A percentile compares a stretch with the other conserved stretches of the same genome.
Evolutionary conservation across 2,329 filamentous ascomycete genomes (phyloP).

Genomic region (Periconia macrospinosa): DNA sequence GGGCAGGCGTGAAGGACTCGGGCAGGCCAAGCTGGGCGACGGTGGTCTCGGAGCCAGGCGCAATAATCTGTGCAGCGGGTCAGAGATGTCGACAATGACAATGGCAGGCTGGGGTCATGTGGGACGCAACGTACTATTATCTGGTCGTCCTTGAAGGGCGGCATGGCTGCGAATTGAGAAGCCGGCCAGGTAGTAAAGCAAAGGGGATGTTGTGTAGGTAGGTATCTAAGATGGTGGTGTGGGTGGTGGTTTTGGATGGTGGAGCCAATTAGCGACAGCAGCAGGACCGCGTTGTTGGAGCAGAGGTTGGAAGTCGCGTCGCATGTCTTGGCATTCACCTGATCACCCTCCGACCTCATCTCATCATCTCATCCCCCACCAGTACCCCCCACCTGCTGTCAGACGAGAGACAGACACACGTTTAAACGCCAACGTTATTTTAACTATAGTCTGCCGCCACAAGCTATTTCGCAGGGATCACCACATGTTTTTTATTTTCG

Average conservation of each 20-base stretch:
- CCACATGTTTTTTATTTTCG: no score
- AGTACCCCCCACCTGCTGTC: not conserved
- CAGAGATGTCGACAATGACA: not conserved
- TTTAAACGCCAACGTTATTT: no score
- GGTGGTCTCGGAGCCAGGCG: slow-evolving; percentile 84
- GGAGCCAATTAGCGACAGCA: slow-evolving; percentile 5
- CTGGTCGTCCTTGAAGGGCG: slow-evolving; percentile 50
- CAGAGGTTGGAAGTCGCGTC: slow-evolving; percentile 1
- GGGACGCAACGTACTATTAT: slow-evolving; percentile 42
- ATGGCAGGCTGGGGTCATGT: no score
- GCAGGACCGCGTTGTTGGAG: slow-evolving; percentile 5
- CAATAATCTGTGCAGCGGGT: slow-evolving; percentile 59
- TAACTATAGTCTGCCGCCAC: no score
- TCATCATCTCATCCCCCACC: slow-evolving; percentile 1
- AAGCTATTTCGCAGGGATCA: no score
- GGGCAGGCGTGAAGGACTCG: slow-evolving; percentile 89
- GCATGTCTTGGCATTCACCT: not conserved
- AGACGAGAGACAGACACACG: no score
- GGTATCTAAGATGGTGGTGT: not conserved
- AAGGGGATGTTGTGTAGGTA: not conserved
- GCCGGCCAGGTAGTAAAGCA: no score
- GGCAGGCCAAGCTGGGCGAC: slow-evolving; percentile 87
- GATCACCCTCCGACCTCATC: no score
- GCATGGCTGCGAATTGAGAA: slow-evolving; percentile 31
- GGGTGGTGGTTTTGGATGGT: not conserved